Conservation (phyloP, 768 basidiomycete genomes). For the Pisolithus orientalis region DNA sequence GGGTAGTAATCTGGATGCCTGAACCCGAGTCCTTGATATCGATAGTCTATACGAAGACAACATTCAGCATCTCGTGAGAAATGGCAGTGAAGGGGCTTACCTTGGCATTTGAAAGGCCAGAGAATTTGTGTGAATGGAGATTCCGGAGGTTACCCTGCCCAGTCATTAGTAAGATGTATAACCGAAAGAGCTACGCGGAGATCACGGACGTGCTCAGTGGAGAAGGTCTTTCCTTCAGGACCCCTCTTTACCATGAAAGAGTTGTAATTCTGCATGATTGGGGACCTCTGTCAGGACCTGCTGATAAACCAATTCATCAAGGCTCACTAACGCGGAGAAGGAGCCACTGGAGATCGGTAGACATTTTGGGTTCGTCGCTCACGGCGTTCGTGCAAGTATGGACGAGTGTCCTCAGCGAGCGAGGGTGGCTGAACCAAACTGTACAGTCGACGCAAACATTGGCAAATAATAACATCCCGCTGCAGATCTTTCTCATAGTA, state of each 20-base stretch:
- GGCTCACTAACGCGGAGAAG: conserved; percentile 67
- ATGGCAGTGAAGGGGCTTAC: conserved; percentile 28
- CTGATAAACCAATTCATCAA: not conserved
- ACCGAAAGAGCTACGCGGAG: not conserved
- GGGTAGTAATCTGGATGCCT: conserved; percentile 56
- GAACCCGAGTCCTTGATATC: conserved; percentile 49
- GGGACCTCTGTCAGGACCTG: not conserved
- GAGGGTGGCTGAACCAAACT: conserved; percentile 27
- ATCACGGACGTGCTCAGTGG: conserved; percentile 69
- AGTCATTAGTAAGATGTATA: conserved; percentile 1
- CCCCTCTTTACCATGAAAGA: conserved; percentile 80
- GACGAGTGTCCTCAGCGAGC: conserved; percentile 8
- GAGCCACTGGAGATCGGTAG: conserved; percentile 90
- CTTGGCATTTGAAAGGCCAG: conserved; percentile 82
- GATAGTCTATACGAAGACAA: conserved; percentile 45
- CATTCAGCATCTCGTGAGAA: not conserved
- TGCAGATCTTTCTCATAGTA: too few relatives aligned
- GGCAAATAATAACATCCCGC: conserved; percentile 15
- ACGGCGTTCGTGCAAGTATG: conserved; percentile 8
- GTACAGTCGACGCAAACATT: conserved; percentile 27
- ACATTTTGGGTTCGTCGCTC: conserved; percentile 47
- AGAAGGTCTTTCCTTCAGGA: conserved; percentile 70
- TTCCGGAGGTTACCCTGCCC: conserved; percentile 78
- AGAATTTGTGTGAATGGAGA: conserved; percentile 89
- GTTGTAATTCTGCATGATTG: conserved; percentile 58